A percentile compares a stretch with the other conserved stretches of the same genome.
Evolutionary conservation across 495 filamentous ascomycete genomes (phyloP).

Genomic region (Aspergillus saccharolyticus): DNA sequence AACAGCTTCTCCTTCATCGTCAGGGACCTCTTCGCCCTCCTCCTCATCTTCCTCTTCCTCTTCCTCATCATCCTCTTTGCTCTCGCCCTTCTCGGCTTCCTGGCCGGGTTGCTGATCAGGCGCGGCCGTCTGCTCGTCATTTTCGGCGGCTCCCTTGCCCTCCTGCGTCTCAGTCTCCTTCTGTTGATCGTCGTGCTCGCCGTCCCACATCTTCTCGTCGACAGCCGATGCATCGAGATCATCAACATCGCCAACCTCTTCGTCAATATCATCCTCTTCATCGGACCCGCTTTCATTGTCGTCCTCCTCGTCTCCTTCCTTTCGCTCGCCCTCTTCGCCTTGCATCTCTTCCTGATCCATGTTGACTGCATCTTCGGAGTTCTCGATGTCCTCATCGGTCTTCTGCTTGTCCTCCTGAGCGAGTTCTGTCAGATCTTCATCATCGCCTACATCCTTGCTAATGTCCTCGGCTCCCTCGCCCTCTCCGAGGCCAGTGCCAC

Average conservation of each 20-base stretch:
- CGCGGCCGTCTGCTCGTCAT: conserved; percentile 60
- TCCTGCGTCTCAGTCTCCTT: conserved; percentile 79
- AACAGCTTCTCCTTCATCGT: conserved; percentile 58
- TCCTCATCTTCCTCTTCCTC: conserved; percentile 52
- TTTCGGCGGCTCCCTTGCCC: conserved; percentile 56
- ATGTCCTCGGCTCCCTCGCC: conserved; percentile 95
- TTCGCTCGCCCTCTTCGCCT: conserved; percentile 35
- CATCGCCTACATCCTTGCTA: conserved; percentile 88
- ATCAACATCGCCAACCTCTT: conserved; percentile 84
- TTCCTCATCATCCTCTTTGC: conserved; percentile 41
- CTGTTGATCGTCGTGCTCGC: conserved; percentile 66
- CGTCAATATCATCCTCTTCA: conserved; percentile 69
- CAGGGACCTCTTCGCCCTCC: conserved; percentile 52
- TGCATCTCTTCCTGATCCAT: conserved; percentile 84
- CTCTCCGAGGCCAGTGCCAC: conserved; percentile 94
- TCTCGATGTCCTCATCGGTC: conserved; percentile 59
- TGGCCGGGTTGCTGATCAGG: conserved; percentile 56
- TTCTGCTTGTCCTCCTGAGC: conserved; percentile 65
- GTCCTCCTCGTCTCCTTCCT: conserved; percentile 71
- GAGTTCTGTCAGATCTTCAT: conserved; percentile 88
- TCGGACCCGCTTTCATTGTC: conserved; percentile 50
- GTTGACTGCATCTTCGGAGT: conserved; percentile 80
- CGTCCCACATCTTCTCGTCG: conserved; percentile 98
- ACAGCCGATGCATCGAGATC: conserved; percentile 82
- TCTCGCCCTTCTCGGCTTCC: conserved; percentile 45